Evolutionary conservation across 2,329 filamentous ascomycete genomes (phyloP).

Genomic region (Colletotrichum cereale): DNA sequence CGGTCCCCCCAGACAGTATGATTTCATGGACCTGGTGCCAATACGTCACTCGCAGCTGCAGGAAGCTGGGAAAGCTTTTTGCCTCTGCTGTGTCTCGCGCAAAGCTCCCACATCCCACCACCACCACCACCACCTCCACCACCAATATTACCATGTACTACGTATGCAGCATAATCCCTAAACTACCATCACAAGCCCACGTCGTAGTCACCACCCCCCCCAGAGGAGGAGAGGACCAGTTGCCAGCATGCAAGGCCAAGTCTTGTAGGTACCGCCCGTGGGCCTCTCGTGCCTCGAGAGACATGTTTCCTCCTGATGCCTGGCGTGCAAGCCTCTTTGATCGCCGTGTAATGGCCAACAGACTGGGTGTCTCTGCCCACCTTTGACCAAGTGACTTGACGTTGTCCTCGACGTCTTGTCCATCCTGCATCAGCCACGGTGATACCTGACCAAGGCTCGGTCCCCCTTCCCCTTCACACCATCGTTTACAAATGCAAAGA

Average conservation of each 20-base stretch:
- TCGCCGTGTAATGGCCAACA: neutral
- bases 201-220: neutral
- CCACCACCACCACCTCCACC: neutral
- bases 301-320: constrained; percentile 10
- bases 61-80: constrained; percentile 8
- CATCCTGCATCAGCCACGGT: neutral
- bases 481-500: constrained; percentile 28
- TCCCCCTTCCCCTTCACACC: constrained; percentile 29
- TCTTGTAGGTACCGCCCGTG: neutral
- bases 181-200: constrained; percentile 14
- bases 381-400: neutral
- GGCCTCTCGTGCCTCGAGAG: neutral
- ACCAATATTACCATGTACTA: no score
- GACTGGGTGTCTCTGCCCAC: neutral
- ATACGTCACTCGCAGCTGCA: constrained; percentile 33
- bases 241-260: neutral
- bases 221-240: no score
- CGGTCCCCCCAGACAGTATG: constrained; percentile 30
- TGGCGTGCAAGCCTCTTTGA: constrained; percentile 7
- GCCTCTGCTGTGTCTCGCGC: constrained; percentile 7
- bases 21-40: constrained; percentile 35
- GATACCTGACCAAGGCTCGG: constrained; percentile 15
- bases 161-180: neutral
- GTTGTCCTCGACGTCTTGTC: neutral
- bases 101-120: constrained; percentile 9